These are phyloP conservation scores for Pichia exigua DNA, from an alignment of 805 yeast genomes.

Conservation along the genomic window DNA sequence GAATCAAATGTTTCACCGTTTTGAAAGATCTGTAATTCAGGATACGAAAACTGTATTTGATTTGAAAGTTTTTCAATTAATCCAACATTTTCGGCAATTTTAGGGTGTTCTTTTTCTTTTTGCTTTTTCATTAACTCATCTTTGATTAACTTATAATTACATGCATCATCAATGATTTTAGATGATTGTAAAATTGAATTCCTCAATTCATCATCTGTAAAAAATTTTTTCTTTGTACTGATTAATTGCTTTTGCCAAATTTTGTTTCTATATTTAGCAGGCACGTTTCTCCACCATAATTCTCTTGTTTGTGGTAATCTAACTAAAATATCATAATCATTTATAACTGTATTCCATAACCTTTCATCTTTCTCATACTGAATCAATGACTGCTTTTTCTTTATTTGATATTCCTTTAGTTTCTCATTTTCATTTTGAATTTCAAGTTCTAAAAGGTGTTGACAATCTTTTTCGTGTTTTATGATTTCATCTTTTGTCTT, in stretches of 20 bases:
- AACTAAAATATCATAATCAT: conserved; percentile 29
- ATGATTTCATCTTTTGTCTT: conserved; percentile 44
- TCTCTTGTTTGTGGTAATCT: conserved; percentile 37
- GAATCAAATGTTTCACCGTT: conserved; percentile 25
- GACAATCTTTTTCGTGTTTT: conserved; percentile 49
- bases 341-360: conserved; percentile 37
- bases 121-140: conserved; percentile 13
- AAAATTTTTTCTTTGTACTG: conserved; percentile 23
- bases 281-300: conserved; percentile 56
- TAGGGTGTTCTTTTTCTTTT: conserved; percentile 12
- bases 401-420: conserved; percentile 25
- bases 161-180: conserved; percentile 21
- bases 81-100: conserved; percentile 10
- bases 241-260: conserved; percentile 47
- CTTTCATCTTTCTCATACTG: conserved; percentile 31
- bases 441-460: conserved; percentile 35
- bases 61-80: conserved; percentile 20
- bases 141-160: conserved; percentile 21
- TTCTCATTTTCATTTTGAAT: conserved; percentile 31
- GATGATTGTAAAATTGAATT: conserved; percentile 15
- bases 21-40: conserved; percentile 24
- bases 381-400: conserved; percentile 28
- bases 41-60: conserved; percentile 21
- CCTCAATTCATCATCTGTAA: conserved; percentile 5
- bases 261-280: conserved; percentile 33